Evolutionary conservation across 106 monocot genomes (phyloP), one percentile per base, ranked within the genome.

Genomic region (Phalaenopsis aphrodite): DNA sequence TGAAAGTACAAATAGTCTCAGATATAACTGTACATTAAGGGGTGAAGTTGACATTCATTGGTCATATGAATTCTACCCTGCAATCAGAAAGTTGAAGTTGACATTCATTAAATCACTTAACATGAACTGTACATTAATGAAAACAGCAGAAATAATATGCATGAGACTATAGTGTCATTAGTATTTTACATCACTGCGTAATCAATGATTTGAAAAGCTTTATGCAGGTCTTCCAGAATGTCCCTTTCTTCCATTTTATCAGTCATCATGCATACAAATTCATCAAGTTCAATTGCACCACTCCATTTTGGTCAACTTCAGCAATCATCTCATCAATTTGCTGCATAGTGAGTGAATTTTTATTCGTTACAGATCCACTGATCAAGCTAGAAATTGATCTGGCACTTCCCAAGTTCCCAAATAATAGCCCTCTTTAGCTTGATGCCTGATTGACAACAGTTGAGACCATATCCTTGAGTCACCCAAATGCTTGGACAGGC

Each of bases 51-150:
- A n/a, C n/a, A n/a, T n/a, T n/a, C n/a, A n/a, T n/a, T n/a, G n/a
- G n/a, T n/a, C n/a, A n/a, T n/a, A n/a, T n/a, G n/a, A 81, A 97
- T 97, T 81, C 80, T 97, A 41, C 93, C 93, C 96, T 97, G 61
- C 12, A 83, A 69, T 77, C 8, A 41, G 42, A 66, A 17, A 16
- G 41, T 19, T 0, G 23, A 8, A 2, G 21, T 64, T 64, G 64
- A 75, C 0, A 39, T 15, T 38, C 38, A 71, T 75, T 6, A 75
- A 15, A 10, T 5, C 46, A 7, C 16, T 37, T 48, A 80, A 80
- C 11, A 47, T 75, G 14, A 55, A 17, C 48, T 1, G 8, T 68
- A 48, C 9, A 47, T 43, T 55, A 19, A 52, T 43, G 18, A 73
- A 42, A 19, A 77, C 8, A 77, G 4, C 5, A 55, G n/a, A 37